Conservation (phyloP, 495 filamentous ascomycete species). For the Hypoxylon cercidicola region DNA sequence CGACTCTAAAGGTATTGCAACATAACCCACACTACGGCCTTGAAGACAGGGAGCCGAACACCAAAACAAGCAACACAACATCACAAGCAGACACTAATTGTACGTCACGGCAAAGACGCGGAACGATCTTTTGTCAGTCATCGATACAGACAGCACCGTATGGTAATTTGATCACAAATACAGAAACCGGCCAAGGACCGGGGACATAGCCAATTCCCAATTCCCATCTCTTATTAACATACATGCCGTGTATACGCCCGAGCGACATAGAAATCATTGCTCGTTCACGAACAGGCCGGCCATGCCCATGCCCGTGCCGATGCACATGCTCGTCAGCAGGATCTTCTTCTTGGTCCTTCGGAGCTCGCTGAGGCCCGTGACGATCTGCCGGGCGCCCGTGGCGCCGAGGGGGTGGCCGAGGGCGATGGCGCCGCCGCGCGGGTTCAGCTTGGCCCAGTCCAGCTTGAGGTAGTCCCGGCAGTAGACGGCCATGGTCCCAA, state of each 20-base stretch:
- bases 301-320: constrained; percentile 85
- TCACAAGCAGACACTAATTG: too few relatives aligned
- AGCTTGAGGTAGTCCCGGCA: constrained; percentile 80
- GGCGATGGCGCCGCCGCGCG: constrained; percentile 80
- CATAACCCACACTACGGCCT: too few relatives aligned
- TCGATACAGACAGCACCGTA: neutral
- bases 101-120: too few relatives aligned
- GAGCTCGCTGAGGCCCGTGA: constrained; percentile 84
- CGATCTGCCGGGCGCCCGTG: constrained; percentile 83
- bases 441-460: constrained; percentile 88
- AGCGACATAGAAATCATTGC: constrained; percentile 55
- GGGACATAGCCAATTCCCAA: neutral
- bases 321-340: constrained; percentile 86
- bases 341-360: constrained; percentile 83
- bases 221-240: neutral
- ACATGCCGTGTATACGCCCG: neutral
- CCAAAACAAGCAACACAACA: too few relatives aligned
- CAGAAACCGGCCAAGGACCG: neutral
- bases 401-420: constrained; percentile 85
- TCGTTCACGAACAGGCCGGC: constrained; percentile 87
- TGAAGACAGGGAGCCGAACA: too few relatives aligned
- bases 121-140: neutral
- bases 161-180: constrained; percentile 5
- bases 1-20: too few relatives aligned
- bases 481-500: constrained; percentile 97